phyloP scores from a whole-genome alignment of 768 basidiomycete species.

The Rhodosporidiobolus sp. region DNA sequence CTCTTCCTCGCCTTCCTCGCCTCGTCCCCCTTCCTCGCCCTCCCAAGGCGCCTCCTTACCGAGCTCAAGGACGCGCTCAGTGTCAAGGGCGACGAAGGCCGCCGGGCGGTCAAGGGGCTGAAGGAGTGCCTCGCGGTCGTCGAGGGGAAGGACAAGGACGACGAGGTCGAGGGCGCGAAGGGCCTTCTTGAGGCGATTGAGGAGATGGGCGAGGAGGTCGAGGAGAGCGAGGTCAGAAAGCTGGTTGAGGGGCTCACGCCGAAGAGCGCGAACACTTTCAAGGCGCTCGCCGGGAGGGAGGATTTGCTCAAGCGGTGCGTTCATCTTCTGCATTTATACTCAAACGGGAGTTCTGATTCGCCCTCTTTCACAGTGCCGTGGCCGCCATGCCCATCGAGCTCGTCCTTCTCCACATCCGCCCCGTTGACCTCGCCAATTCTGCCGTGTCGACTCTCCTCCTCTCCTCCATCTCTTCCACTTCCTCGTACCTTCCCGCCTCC shows the following conservation, averaged over 20 bases:
- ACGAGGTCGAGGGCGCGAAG: not conserved
- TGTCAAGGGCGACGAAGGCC: not conserved
- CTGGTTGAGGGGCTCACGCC: not conserved
- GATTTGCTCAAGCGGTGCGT: slow-evolving; percentile 8
- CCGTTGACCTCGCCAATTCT: slow-evolving; percentile 1
- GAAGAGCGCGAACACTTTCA: slow-evolving; percentile 5
- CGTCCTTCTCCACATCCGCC: slow-evolving; percentile 22
- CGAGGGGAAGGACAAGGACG: slow-evolving; percentile 1
- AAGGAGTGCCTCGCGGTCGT: slow-evolving; percentile 17
- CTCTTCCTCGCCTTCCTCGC: slow-evolving; percentile 14
- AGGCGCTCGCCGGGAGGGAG: slow-evolving; percentile 5
- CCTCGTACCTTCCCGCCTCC: not conserved
- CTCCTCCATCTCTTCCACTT: not conserved
- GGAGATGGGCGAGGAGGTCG: not conserved
- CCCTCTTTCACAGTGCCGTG: not conserved
- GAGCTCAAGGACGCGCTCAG: not conserved
- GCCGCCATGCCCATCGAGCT: slow-evolving; percentile 7
- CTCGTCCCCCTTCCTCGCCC: not conserved
- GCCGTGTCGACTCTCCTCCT: not conserved
- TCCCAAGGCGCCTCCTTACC: not conserved
- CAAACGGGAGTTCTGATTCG: no score
- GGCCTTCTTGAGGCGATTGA: not conserved
- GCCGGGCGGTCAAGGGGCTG: not conserved
- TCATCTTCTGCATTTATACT: no score
- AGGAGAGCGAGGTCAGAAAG: not conserved